Evolutionary conservation across 2,329 filamentous ascomycete species (phyloP).

Genomic region (Penicillium palitans): DNA sequence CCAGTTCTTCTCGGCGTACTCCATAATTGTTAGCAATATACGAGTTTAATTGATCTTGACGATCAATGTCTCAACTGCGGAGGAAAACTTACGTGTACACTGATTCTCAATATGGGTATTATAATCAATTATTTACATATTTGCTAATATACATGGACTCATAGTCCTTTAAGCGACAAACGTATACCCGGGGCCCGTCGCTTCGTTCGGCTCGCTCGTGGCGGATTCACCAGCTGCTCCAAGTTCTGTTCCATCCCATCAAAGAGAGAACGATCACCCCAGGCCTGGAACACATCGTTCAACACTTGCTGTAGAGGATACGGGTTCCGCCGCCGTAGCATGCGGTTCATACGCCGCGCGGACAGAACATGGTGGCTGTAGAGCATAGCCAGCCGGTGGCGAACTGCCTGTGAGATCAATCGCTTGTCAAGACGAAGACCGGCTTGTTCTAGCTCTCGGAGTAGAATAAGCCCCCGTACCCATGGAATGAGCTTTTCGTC

Average conservation of each 20-base stretch:
- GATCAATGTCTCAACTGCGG: background rate
- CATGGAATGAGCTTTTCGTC: conserved; percentile 37
- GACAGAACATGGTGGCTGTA: conserved; percentile 36
- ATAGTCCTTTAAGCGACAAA: conserved; percentile 11
- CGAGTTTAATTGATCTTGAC: background rate
- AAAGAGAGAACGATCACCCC: conserved; percentile 36
- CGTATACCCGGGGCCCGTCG: conserved; percentile 10
- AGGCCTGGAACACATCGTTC: conserved; percentile 36
- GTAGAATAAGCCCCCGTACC: conserved; percentile 42
- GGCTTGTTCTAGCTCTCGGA: conserved; percentile 39
- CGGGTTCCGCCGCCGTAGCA: conserved; percentile 39
- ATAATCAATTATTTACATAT: conserved; percentile 11
- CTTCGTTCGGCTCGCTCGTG: conserved; percentile 14
- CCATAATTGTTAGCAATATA: background rate
- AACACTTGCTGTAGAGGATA: conserved; percentile 35
- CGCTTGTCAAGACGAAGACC: conserved; percentile 36
- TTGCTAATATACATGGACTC: conserved; percentile 10
- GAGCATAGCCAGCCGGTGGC: conserved; percentile 39
- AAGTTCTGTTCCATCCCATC: conserved; percentile 24
- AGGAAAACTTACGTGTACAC: background rate
- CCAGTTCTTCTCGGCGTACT: background rate
- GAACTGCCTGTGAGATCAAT: conserved; percentile 36
- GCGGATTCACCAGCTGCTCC: conserved; percentile 27
- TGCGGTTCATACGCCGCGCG: conserved; percentile 36
- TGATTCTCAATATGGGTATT: conserved; percentile 4